Percentiles rank a stretch among this genome's conserved stretches.
Evolutionary conservation across 2,329 filamentous ascomycete species (phyloP).

Genomic region (Neofusicoccum cordaticola): DNA sequence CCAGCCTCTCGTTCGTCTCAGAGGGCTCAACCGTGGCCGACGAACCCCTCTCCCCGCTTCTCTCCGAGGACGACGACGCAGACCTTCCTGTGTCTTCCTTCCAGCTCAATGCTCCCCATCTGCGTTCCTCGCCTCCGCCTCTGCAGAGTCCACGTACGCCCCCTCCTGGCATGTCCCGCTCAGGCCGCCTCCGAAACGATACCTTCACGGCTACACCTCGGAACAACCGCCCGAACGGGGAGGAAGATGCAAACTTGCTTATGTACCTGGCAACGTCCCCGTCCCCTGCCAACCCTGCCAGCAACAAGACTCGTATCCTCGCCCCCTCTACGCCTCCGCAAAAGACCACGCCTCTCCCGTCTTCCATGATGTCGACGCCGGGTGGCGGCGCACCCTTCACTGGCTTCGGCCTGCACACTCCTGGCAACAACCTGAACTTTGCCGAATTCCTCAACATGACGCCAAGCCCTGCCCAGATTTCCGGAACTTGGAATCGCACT

Average conservation of each 20-base stretch:
- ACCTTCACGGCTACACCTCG: conserved; percentile 33
- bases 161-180: conserved; percentile 37
- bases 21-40: conserved; percentile 67
- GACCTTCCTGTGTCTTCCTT: conserved; percentile 76
- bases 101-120: conserved; percentile 54
- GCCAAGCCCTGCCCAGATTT: conserved; percentile 78
- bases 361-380: conserved; percentile 86
- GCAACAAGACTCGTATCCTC: conserved; percentile 46
- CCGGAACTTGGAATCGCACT: conserved; percentile 67
- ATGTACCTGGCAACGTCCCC: conserved; percentile 91
- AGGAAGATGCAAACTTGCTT: conserved; percentile 80
- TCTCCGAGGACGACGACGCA: conserved; percentile 77
- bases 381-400: conserved; percentile 57
- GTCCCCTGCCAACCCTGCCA: conserved; percentile 66
- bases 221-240: conserved; percentile 57
- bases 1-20: conserved; percentile 76
- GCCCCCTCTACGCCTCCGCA: conserved; percentile 55
- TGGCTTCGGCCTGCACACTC: conserved; percentile 67
- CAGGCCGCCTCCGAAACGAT: conserved; percentile 40
- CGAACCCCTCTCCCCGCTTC: conserved; percentile 56
- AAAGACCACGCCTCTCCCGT: conserved; percentile 63
- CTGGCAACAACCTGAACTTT: conserved; percentile 85
- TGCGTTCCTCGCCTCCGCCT: conserved; percentile 72
- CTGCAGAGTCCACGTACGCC: conserved; percentile 45
- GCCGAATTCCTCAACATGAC: conserved; percentile 97